These are phyloP conservation scores for Leccinum disarticulatum DNA, from an alignment of 768 basidiomycete genomes.

Conservation along the genomic window DNA sequence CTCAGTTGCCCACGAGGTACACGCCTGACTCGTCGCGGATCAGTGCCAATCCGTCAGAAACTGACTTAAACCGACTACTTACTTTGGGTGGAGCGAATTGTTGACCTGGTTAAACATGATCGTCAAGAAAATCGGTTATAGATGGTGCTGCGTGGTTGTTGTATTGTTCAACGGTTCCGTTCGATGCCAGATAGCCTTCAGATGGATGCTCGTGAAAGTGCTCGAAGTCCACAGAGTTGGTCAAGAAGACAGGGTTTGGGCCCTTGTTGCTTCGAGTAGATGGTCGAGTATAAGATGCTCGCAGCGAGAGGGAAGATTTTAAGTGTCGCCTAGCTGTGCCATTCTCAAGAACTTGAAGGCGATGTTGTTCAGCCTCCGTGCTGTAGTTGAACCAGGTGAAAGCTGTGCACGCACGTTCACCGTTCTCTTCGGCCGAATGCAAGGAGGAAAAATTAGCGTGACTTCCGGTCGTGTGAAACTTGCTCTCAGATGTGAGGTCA, in stretches of 20 bases:
- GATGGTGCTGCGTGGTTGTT: background rate
- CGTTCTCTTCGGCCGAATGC: background rate
- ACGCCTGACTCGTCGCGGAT: background rate
- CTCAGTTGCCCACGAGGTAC: background rate
- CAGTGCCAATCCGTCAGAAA: background rate
- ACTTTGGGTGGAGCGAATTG: background rate
- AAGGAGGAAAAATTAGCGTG: no score
- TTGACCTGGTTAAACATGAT: background rate
- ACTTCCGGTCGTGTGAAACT: no score
- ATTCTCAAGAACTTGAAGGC: background rate
- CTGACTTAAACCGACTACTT: background rate
- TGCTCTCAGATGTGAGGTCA: no score
- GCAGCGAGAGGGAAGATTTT: background rate
- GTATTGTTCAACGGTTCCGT: background rate
- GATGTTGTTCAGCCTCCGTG: background rate
- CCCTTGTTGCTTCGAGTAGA: background rate
- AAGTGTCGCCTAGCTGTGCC: background rate
- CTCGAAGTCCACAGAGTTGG: background rate
- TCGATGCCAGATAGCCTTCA: background rate
- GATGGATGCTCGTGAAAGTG: background rate
- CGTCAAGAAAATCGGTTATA: background rate
- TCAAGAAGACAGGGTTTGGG: background rate
- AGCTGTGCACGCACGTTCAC: background rate
- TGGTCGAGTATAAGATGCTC: background rate
- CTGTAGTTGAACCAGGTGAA: background rate